phyloP scores from a whole-genome alignment of 768 basidiomycete species.

The Psilocybe subaeruginosa region DNA sequence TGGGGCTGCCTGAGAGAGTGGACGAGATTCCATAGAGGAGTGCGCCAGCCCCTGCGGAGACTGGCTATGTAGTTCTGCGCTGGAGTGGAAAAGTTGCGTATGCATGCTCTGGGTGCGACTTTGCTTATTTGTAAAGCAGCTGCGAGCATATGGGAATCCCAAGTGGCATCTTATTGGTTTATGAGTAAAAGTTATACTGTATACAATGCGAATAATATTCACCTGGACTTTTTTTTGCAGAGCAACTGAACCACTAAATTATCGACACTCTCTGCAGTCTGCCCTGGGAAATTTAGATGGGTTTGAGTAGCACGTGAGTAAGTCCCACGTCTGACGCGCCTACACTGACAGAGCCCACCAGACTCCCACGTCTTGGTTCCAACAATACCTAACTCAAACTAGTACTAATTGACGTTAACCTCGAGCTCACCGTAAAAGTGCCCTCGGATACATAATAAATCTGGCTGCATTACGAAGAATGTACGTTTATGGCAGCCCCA shows the following conservation, averaged over 20 bases:
- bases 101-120: constrained; percentile 4
- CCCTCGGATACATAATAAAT: too few species aligned
- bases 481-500: too few species aligned
- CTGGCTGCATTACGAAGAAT: too few species aligned
- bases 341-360: too few species aligned
- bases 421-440: too few species aligned
- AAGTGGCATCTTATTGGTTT: constrained; percentile 9
- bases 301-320: neutral
- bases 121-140: constrained; percentile 11
- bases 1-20: constrained; percentile 32
- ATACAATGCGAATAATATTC: neutral
- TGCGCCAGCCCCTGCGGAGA: constrained; percentile 30
- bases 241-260: neutral
- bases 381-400: too few species aligned
- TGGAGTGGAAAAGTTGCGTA: constrained; percentile 20
- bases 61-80: constrained; percentile 36
- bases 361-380: too few species aligned
- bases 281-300: too few species aligned
- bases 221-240: constrained; percentile 4
- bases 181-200: neutral
- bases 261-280: too few species aligned
- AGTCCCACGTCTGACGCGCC: too few species aligned
- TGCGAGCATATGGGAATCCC: constrained; percentile 13
- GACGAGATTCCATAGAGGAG: constrained; percentile 48
- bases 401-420: too few species aligned